Base-by-base conservation (phyloP, 179 eudicot genomes). In the Corrigiola litoralis region DNA sequence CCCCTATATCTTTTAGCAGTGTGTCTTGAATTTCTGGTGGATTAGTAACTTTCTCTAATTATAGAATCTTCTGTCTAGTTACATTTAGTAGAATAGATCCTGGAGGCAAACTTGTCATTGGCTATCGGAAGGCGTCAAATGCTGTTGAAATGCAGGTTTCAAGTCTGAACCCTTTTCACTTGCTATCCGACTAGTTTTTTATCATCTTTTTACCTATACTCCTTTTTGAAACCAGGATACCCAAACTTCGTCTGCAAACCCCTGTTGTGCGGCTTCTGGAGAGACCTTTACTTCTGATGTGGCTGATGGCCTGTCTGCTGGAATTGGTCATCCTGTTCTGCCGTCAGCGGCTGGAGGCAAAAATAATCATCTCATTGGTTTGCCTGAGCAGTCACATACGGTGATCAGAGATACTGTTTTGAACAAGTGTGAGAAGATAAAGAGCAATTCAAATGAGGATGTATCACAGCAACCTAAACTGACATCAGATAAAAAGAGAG, bases 401-500 rank as follows among this genome's bases (percentile, higher is more conserved):
- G 64, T 70, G 60, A 61, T 70, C 52, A 75, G 80, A 62, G 62
- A 57, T 58, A 54, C 64, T 69, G 54, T 34, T 73, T 72, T 63
- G 66, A 66, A 20, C 47, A 76, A 73, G 72, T 76, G 69, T 76
- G 85, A 68, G 67, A 73, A 84, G 79, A 65, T 72, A 69, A 85
- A 80, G 72, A 77, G 77, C 66, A 72, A 71, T 81, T 60, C 56
- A 33, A 68, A 73, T 65, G 87, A 82, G 70, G 87, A 80, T 71
- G 58, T 63, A 5, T 46, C 49, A 54, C 85, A 72, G 61, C 76
- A 65, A 61, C 78, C 79, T 37, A 58, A 62, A 47, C 58, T 67
- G 68, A 51, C 78, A 45, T 78, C 79, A 24, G 86, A 75, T 58
- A 88, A 86, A 79, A 94, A 91, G 73, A 89, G 76, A 58, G 63